A percentile compares a stretch with the other conserved stretches of the same genome.
phyloP scores from a whole-genome alignment of 176 grass and related monocot species.

The Otatea glauca region DNA sequence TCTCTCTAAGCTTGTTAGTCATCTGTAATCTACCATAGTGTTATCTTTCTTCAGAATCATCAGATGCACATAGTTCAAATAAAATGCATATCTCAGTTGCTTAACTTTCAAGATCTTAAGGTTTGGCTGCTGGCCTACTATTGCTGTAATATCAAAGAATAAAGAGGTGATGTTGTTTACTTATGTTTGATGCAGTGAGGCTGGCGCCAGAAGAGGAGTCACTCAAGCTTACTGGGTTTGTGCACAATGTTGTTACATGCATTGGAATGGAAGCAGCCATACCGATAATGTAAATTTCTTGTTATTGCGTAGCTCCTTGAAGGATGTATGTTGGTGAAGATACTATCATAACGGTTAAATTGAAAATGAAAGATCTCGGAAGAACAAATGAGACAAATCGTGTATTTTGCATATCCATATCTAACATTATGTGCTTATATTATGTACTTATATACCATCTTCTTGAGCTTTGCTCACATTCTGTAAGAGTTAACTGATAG shows the following conservation, averaged over 20 bases:
- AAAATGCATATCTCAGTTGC: neutral
- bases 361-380: neutral
- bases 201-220: constrained; percentile 97
- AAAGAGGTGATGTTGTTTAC: neutral
- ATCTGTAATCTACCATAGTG: neutral
- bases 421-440: constrained; percentile 7
- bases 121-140: neutral
- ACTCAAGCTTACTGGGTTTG: constrained; percentile 76
- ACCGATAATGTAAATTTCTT: constrained; percentile 61
- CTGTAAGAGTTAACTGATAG: neutral
- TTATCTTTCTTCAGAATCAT: constrained; percentile 2
- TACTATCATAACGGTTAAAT: neutral
- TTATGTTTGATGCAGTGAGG: constrained; percentile 73
- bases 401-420: constrained; percentile 11
- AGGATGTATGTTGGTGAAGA: constrained; percentile 24
- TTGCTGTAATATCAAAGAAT: constrained; percentile 25
- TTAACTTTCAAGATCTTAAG: neutral
- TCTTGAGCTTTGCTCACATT: constrained; percentile 1
- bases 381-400: neutral
- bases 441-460: constrained; percentile 8
- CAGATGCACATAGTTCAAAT: neutral
- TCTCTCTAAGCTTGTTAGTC: neutral
- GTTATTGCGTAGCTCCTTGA: constrained; percentile 1
- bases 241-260: constrained; percentile 92
- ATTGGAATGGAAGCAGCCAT: constrained; percentile 87